Evolutionary conservation across 2,329 filamentous ascomycete species (phyloP).

Genomic region (Didymella lethalis): DNA sequence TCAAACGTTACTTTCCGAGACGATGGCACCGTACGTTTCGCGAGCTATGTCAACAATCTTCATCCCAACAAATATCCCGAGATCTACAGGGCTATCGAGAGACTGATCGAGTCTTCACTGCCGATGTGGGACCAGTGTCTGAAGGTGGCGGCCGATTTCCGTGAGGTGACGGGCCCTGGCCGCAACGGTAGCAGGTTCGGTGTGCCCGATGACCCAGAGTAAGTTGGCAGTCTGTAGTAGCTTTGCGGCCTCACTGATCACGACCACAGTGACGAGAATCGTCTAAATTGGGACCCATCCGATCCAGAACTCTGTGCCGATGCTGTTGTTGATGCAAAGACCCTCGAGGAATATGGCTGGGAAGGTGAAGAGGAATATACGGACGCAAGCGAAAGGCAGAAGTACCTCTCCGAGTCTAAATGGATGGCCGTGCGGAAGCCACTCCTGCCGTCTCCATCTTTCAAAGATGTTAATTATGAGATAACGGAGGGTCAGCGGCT

Average conservation of each 20-base stretch:
- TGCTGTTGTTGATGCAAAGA: not conserved
- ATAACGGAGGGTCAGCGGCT: not conserved
- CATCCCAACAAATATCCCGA: not conserved
- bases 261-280: not conserved
- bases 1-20: not conserved
- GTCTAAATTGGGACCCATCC: not conserved
- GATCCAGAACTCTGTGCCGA: not conserved
- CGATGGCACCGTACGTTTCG: not conserved
- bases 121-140: slow-evolving; percentile 6
- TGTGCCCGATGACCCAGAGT: not conserved
- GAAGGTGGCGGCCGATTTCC: not conserved
- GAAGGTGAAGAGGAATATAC: not conserved
- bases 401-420: not conserved
- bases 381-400: not conserved
- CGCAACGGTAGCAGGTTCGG: not conserved
- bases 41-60: not conserved
- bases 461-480: not conserved
- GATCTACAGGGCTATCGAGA: not conserved
- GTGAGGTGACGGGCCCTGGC: not conserved
- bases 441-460: not conserved
- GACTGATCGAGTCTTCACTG: not conserved
- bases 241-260: not conserved
- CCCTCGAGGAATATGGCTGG: not conserved
- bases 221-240: not conserved
- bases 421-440: slow-evolving; percentile 1